phyloP scores from a whole-genome alignment of 495 filamentous ascomycete species.

The Glonium stellatum region DNA sequence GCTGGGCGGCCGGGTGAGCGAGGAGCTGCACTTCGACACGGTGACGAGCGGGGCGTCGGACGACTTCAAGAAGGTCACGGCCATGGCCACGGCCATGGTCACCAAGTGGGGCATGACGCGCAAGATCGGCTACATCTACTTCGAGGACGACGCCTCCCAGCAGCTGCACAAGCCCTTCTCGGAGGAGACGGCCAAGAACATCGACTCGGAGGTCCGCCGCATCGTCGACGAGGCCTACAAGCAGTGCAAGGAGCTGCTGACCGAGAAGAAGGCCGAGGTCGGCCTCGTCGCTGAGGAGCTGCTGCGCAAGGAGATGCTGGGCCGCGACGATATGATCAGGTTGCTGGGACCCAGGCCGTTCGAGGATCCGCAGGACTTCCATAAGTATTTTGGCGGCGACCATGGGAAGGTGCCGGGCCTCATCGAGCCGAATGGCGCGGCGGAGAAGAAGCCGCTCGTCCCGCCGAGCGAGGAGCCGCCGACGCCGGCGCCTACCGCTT shows the following conservation, averaged over 20 bases:
- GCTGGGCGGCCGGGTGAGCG: constrained; percentile 84
- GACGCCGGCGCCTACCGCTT: background rate
- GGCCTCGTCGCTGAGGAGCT: constrained; percentile 90
- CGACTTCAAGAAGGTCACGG: constrained; percentile 97
- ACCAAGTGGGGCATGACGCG: constrained; percentile 97
- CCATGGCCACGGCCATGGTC: constrained; percentile 93
- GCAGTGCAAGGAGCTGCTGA: constrained; percentile 76
- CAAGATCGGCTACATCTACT: constrained; percentile 86
- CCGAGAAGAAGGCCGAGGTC: constrained; percentile 78
- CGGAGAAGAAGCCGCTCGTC: constrained; percentile 21
- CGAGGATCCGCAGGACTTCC: constrained; percentile 77
- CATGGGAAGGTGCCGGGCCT: constrained; percentile 23
- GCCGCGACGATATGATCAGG: constrained; percentile 82
- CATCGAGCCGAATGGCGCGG: constrained; percentile 16
- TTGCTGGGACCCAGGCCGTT: constrained; percentile 77
- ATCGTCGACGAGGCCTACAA: constrained; percentile 89
- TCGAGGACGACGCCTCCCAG: constrained; percentile 64
- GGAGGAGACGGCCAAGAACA: constrained; percentile 82
- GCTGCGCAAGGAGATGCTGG: constrained; percentile 81
- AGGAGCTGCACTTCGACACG: constrained; percentile 92
- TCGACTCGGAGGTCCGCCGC: constrained; percentile 81
- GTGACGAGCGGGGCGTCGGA: constrained; percentile 91
- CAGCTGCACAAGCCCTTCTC: constrained; percentile 91
- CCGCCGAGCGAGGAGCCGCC: constrained; percentile 9
- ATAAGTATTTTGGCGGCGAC: constrained; percentile 70